Evolutionary conservation across 768 basidiomycete species (phyloP).

Genomic region (Lactarius trivialis): DNA sequence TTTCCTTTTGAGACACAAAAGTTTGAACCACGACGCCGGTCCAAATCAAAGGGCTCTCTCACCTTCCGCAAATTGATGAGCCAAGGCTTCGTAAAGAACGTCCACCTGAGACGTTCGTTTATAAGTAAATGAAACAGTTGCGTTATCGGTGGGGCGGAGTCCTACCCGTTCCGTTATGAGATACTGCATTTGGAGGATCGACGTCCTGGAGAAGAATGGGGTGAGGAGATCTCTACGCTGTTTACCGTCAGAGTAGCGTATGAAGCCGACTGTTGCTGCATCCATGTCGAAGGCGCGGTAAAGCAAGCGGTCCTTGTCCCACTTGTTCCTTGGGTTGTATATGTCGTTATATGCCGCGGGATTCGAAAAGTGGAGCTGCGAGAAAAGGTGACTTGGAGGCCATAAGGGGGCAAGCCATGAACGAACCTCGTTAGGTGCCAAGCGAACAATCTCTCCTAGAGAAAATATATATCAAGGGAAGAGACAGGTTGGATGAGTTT

Average conservation of each 20-base stretch:
- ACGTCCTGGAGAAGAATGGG: not conserved
- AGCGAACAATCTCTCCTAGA: conserved; percentile 1
- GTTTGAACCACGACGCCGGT: not conserved
- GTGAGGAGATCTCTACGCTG: conserved; percentile 3
- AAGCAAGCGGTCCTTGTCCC: conserved; percentile 3
- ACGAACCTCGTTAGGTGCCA: conserved; percentile 5
- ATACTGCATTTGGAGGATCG: not conserved
- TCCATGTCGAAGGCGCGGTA: conserved; percentile 7
- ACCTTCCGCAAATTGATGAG: not conserved
- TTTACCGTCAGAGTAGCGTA: conserved; percentile 4
- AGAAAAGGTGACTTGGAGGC: too few species aligned
- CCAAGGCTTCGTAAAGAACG: not conserved
- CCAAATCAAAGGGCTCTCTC: not conserved
- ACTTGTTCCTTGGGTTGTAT: conserved; percentile 5
- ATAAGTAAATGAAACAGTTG: not conserved
- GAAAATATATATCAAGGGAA: not conserved
- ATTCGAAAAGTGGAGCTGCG: conserved; percentile 4
- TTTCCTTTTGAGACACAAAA: not conserved
- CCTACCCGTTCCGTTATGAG: not conserved
- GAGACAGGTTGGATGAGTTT: not conserved
- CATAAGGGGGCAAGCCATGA: not conserved
- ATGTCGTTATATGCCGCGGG: conserved; percentile 2
- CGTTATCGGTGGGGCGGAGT: not conserved
- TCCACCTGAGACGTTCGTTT: not conserved
- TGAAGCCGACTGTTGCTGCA: not conserved